Conservation (phyloP, 768 basidiomycete genomes). For the Pholiota microspora region DNA sequence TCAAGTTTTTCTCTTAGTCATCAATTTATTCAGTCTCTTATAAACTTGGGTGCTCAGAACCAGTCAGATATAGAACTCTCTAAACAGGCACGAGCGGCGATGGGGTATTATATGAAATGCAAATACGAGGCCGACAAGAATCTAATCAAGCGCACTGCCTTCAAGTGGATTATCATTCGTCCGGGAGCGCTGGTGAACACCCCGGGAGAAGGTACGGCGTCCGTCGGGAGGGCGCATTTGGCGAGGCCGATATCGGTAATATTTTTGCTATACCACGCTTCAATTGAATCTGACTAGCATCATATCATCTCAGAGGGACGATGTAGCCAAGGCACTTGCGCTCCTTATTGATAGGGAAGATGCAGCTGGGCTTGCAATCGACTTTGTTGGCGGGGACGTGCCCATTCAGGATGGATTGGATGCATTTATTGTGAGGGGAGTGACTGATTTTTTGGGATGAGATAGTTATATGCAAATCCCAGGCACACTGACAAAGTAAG, state of each 20-base stretch:
- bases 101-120: constrained; percentile 45
- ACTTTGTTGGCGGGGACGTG: constrained; percentile 53
- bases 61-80: constrained; percentile 44
- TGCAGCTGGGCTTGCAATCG: constrained; percentile 55
- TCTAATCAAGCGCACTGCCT: constrained; percentile 44
- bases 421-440: constrained; percentile 46
- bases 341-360: constrained; percentile 48
- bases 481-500: too few species aligned
- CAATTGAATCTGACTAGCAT: not conserved
- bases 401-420: constrained; percentile 47
- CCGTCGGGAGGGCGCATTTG: constrained; percentile 55
- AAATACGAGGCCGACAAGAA: constrained; percentile 53
- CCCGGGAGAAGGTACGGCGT: constrained; percentile 47
- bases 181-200: constrained; percentile 54
- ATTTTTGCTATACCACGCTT: too few species aligned
- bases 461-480: too few species aligned
- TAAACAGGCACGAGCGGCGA: constrained; percentile 39
- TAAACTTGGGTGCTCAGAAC: constrained; percentile 28
- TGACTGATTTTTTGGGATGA: constrained; percentile 24
- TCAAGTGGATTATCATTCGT: constrained; percentile 67
- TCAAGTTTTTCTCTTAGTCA: not conserved
- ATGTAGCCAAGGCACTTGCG: constrained; percentile 52
- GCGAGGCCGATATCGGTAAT: constrained; percentile 43
- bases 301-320: constrained; percentile 42
- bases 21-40: not conserved